These are phyloP conservation scores for Panaeolus papilionaceus DNA, from an alignment of 768 basidiomycete genomes.

Conservation along the genomic window DNA sequence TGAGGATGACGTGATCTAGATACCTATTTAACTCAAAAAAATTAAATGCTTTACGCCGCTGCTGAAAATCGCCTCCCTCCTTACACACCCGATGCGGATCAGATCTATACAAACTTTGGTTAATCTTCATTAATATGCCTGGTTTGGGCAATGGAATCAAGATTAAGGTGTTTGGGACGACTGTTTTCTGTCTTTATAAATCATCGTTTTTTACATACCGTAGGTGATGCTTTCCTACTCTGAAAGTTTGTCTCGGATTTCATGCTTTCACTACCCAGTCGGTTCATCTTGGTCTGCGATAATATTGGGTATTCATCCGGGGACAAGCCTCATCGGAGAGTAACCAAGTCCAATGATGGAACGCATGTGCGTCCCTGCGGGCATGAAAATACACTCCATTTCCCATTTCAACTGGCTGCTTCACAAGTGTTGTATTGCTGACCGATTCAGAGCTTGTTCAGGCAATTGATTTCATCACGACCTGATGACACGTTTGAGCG, in stretches of 20 bases:
- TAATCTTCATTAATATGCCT: constrained; percentile 4
- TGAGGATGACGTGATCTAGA: background rate
- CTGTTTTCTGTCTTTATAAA: background rate
- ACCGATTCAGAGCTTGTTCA: background rate
- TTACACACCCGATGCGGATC: background rate
- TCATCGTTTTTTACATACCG: background rate
- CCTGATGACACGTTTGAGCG: constrained; percentile 5
- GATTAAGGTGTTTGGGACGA: background rate
- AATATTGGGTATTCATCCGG: background rate
- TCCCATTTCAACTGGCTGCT: background rate
- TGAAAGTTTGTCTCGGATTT: background rate
- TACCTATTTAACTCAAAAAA: constrained; percentile 3
- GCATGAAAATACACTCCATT: background rate
- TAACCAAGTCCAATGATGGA: background rate
- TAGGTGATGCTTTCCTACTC: background rate
- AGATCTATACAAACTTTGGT: background rate
- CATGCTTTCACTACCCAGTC: background rate
- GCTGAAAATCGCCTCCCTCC: background rate
- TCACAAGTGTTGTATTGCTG: constrained; percentile 3
- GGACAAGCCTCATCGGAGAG: background rate
- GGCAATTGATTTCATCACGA: background rate
- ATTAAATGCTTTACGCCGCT: constrained; percentile 7
- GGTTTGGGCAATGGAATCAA: constrained; percentile 1
- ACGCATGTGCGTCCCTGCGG: constrained; percentile 1
- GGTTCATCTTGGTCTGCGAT: constrained; percentile 1